Evolutionary conservation across 2,329 filamentous ascomycete species (phyloP), one percentile per base, ranked within the genome.

Genomic region (Coleophoma eucalyptorum): DNA sequence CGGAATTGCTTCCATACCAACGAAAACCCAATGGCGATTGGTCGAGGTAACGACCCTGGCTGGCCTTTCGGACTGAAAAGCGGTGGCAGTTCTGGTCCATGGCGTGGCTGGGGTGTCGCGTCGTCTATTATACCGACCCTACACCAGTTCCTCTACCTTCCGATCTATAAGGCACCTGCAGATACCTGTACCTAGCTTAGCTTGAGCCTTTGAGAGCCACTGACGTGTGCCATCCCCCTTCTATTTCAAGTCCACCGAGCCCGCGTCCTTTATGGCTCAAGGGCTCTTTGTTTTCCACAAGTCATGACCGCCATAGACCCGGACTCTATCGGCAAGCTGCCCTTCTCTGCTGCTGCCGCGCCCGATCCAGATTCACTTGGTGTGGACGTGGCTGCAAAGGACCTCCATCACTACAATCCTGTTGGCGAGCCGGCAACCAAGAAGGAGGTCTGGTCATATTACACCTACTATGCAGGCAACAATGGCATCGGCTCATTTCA

Each of bases 401-500:
- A 63, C 42, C 49, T 55, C 18, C 49, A 59, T 35, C 50, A 54
- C 18, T 51, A 55, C 21, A 41, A 31, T 10, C 45, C 53, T 2
- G 38, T 50, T 18, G 56, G 59, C 5, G 32, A 55, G 15, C 62
- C 60, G 33, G 61, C 62, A 16, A 61, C 57, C 8, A 57, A 40
- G 13, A 64, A 58, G 37, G 63, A 64, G 44, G 55, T 65, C 13
- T 59, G 46, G 21, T 61, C 63, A 1, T 65, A 65, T 32, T 65
- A 64, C 46, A 41, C 55, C n/a, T 65, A 62, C 43, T 65, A 62
- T 50, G 61, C 61, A 15, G 63, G 56, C 13, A 62, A 65, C 33
- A 65, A 65, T 51, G 62, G 61, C 16, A 65, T 65, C 50, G 62
- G 63, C 12, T 58, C 57, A 15, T 65, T 61, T 43, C 61, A 64